Evolutionary conservation across 345 rosid species (phyloP).

Genomic region (Rhizophora mangle): DNA sequence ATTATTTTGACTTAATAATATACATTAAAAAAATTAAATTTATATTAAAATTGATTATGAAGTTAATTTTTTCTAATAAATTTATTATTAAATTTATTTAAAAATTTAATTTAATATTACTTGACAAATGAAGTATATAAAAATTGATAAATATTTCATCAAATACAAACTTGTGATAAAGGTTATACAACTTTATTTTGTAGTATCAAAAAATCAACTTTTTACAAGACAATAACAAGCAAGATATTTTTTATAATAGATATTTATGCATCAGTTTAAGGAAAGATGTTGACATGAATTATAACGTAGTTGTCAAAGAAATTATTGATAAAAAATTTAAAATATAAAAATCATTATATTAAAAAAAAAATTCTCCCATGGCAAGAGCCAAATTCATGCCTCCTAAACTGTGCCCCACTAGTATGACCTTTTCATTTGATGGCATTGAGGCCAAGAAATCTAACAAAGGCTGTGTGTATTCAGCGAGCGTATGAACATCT

Average conservation of each 20-base stretch:
- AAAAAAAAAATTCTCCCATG: conserved; percentile 32
- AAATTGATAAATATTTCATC: background rate
- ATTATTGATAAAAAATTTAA: no score
- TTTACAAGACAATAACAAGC: background rate
- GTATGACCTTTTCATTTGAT: conserved; percentile 21
- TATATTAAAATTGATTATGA: background rate
- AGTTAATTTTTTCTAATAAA: background rate
- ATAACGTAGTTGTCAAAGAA: no score
- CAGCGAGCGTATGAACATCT: conserved; percentile 17
- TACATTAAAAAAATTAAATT: background rate
- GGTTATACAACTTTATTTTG: background rate
- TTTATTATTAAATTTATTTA: background rate
- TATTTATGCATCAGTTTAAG: no score
- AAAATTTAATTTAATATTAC: background rate
- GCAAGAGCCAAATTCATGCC: conserved; percentile 28
- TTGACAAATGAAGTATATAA: background rate
- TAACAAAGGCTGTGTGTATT: conserved; percentile 28
- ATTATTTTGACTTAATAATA: background rate
- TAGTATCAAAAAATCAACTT: background rate
- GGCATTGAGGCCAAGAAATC: conserved; percentile 5
- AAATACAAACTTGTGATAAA: background rate
- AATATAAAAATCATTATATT: no score
- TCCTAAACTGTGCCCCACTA: conserved; percentile 39
- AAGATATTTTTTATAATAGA: no score
- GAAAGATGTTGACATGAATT: no score